Percentiles rank a stretch among this genome's conserved stretches.
phyloP scores from a whole-genome alignment of 2,329 filamentous ascomycete species.

The Chrysoporthe deuterocubensis region DNA sequence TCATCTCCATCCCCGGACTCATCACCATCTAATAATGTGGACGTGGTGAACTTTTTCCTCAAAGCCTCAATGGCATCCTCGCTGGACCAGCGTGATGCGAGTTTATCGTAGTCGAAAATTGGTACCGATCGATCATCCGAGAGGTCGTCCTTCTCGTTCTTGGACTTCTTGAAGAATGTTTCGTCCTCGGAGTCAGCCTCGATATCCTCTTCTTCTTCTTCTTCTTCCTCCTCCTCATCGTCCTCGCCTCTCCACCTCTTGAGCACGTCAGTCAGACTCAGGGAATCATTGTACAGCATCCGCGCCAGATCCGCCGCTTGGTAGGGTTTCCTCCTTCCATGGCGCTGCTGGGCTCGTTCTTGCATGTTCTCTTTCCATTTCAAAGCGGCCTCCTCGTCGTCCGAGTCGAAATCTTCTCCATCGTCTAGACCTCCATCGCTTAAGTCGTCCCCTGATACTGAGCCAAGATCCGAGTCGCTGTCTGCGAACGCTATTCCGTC shows the following conservation, averaged over 20 bases:
- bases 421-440: constrained; percentile 56
- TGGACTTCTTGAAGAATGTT: constrained; percentile 67
- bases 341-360: constrained; percentile 73
- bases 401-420: constrained; percentile 53
- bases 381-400: constrained; percentile 73
- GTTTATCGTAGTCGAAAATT: constrained; percentile 74
- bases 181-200: constrained; percentile 60
- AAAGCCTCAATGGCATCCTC: constrained; percentile 77
- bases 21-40: constrained; percentile 61
- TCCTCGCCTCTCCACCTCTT: constrained; percentile 77
- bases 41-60: constrained; percentile 74
- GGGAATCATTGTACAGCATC: constrained; percentile 83
- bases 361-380: constrained; percentile 90
- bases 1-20: constrained; percentile 45
- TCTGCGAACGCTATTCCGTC: constrained; percentile 90
- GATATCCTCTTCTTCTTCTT: constrained; percentile 63
- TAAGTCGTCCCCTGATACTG: constrained; percentile 65
- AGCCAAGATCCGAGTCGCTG: constrained; percentile 94
- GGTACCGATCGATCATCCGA: constrained; percentile 81
- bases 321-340: constrained; percentile 72
- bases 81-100: constrained; percentile 85
- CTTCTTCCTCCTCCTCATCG: constrained; percentile 52
- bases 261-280: constrained; percentile 77
- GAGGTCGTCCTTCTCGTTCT: constrained; percentile 69
- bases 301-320: constrained; percentile 82